These are phyloP conservation scores for Arctium lappa DNA, from an alignment of 129 eudicot genomes.

Conservation along the genomic window DNA sequence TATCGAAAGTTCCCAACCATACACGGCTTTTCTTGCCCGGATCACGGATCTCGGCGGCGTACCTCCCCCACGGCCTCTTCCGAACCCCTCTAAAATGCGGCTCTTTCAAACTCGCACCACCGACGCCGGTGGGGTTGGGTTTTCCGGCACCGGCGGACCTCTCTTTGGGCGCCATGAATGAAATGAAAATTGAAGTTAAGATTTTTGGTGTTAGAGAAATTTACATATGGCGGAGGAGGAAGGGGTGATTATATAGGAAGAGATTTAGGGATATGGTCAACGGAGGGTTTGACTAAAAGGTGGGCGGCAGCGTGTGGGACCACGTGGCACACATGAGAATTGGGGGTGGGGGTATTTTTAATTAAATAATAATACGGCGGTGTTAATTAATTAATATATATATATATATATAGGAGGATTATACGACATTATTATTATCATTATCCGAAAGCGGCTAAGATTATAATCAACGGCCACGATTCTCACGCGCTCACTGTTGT, in stretches of 20 bases:
- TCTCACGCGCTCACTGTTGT: not conserved
- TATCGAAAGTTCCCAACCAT: constrained; percentile 49
- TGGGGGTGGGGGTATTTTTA: not conserved
- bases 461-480: not conserved
- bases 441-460: constrained; percentile 17
- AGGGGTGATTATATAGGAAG: not conserved
- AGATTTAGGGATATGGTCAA: constrained; percentile 15
- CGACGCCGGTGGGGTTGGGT: constrained; percentile 1
- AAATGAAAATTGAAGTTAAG: not conserved
- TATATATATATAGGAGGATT: constrained; percentile 7
- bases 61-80: constrained; percentile 82
- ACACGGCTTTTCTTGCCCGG: constrained; percentile 42
- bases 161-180: constrained; percentile 42
- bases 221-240: not conserved
- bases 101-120: constrained; percentile 15
- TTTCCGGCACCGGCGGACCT: constrained; percentile 21
- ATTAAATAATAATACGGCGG: constrained; percentile 18
- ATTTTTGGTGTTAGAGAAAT: not conserved
- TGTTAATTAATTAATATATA: not conserved
- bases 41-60: constrained; percentile 48
- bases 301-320: constrained; percentile 43
- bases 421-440: constrained; percentile 3
- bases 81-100: constrained; percentile 67
- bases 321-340: constrained; percentile 16
- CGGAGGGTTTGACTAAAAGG: constrained; percentile 39